Percentiles rank a stretch among this genome's conserved stretches.
Conservation (phyloP, 2,329 filamentous ascomycete genomes). For the Hypocrella siamensis region DNA sequence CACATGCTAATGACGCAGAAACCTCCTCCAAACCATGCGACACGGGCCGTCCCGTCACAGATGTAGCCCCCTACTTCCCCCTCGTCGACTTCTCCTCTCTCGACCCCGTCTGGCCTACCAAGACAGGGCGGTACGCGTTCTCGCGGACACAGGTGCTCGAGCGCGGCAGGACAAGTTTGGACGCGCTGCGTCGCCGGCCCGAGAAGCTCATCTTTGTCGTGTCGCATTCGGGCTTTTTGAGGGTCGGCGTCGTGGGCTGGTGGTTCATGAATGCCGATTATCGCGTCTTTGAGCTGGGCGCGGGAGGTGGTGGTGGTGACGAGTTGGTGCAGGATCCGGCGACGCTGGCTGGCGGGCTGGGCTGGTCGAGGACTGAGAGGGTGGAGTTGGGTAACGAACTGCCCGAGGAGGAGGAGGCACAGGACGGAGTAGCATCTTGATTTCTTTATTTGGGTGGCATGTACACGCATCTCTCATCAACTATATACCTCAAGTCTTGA, state of each 20-base stretch:
- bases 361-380: conserved; percentile 16
- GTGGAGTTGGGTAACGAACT: conserved; percentile 23
- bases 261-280: conserved; percentile 49
- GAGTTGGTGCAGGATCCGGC: conserved; percentile 28
- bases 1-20: conserved; percentile 27
- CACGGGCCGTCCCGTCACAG: conserved; percentile 32
- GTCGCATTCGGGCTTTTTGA: conserved; percentile 47
- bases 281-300: conserved; percentile 40
- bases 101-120: conserved; percentile 47
- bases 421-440: too few relatives aligned
- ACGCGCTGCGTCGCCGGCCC: conserved; percentile 31
- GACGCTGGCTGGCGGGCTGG: conserved; percentile 19
- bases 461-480: too few relatives aligned
- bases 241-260: conserved; percentile 37
- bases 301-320: conserved; percentile 8
- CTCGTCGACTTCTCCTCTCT: conserved; percentile 38
- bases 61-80: conserved; percentile 31
- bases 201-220: conserved; percentile 51
- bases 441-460: too few relatives aligned
- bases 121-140: conserved; percentile 38
- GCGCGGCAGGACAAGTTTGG: conserved; percentile 35
- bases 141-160: conserved; percentile 34
- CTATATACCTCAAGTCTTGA: too few relatives aligned
- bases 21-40: conserved; percentile 44
- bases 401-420: too few relatives aligned